Percentiles rank a stretch among this genome's conserved stretches.
Conservation (phyloP, 2,329 filamentous ascomycete genomes). For the Bipolaris bicolor region DNA sequence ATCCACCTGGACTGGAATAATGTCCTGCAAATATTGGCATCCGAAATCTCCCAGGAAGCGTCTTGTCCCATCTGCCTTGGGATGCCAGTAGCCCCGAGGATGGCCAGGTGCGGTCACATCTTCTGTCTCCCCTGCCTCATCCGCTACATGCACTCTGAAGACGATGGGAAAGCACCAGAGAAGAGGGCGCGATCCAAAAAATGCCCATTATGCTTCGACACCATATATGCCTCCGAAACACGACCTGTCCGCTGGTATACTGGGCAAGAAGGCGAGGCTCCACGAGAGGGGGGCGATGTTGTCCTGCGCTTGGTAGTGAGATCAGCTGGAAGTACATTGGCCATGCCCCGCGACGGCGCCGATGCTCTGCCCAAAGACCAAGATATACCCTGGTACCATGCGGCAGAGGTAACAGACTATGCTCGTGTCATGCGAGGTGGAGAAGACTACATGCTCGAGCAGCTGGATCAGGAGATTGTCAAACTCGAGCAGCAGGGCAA, state of each 20-base stretch:
- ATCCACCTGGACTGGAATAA: slow-evolving; percentile 88
- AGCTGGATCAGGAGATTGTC: slow-evolving; percentile 79
- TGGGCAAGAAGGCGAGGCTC: slow-evolving; percentile 82
- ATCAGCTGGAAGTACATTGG: slow-evolving; percentile 79
- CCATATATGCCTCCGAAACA: slow-evolving; percentile 88
- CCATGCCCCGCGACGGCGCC: slow-evolving; percentile 81
- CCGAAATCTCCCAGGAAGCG: slow-evolving; percentile 82
- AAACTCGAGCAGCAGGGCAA: slow-evolving; percentile 77
- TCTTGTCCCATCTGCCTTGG: slow-evolving; percentile 95
- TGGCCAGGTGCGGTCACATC: slow-evolving; percentile 97
- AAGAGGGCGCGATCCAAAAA: slow-evolving; percentile 87
- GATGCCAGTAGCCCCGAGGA: slow-evolving; percentile 88
- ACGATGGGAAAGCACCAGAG: slow-evolving; percentile 65
- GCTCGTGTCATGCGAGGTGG: slow-evolving; percentile 95
- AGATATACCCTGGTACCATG: slow-evolving; percentile 93
- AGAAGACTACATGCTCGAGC: slow-evolving; percentile 80
- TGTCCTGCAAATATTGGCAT: slow-evolving; percentile 90
- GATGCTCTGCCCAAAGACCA: slow-evolving; percentile 72
- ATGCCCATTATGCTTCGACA: slow-evolving; percentile 94
- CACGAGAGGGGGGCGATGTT: slow-evolving; percentile 85
- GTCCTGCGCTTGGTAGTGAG: slow-evolving; percentile 86
- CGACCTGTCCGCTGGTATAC: slow-evolving; percentile 89
- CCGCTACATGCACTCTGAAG: slow-evolving; percentile 89
- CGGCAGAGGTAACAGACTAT: slow-evolving; percentile 92
- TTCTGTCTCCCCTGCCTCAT: slow-evolving; percentile 94